Evolutionary conservation across 2,329 filamentous ascomycete species (phyloP).

Genomic region (Fusarium virguliforme): DNA sequence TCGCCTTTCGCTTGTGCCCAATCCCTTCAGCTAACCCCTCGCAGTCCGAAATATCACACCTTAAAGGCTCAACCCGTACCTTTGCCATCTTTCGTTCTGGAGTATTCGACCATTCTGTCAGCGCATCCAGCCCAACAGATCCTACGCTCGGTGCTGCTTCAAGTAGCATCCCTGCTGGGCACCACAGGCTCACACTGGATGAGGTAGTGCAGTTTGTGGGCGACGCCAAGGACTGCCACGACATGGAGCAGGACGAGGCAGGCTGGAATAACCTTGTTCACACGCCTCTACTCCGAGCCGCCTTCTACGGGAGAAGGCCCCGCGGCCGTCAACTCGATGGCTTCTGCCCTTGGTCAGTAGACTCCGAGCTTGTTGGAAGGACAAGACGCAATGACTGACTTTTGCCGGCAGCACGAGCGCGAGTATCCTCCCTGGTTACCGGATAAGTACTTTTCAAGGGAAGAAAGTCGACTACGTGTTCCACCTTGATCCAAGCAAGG

Average conservation of each 20-base stretch:
- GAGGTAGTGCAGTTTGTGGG: constrained; percentile 9
- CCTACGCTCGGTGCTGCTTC: not conserved
- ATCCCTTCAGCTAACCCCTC: not conserved
- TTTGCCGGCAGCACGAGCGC: constrained; percentile 10
- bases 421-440: constrained; percentile 17
- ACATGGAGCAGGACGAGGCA: constrained; percentile 12
- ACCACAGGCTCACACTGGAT: constrained; percentile 5
- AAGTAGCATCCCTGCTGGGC: not conserved
- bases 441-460: not conserved
- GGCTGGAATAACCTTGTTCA: constrained; percentile 30
- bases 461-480: constrained; percentile 17
- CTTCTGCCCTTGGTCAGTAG: constrained; percentile 13
- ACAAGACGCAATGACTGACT: not conserved
- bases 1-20: not conserved
- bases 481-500: constrained; percentile 14
- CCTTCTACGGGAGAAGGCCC: not conserved
- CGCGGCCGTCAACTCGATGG: constrained; percentile 5
- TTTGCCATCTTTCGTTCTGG: constrained; percentile 6
- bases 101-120: not conserved
- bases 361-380: no score
- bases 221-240: constrained; percentile 4
- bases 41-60: constrained; percentile 5
- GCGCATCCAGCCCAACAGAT: not conserved
- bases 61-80: constrained; percentile 4
- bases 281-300: constrained; percentile 6